These are phyloP conservation scores for Coemansia sp. DNA, from an alignment of 192 early-diverging fungal genomes.

Conservation along the genomic window DNA sequence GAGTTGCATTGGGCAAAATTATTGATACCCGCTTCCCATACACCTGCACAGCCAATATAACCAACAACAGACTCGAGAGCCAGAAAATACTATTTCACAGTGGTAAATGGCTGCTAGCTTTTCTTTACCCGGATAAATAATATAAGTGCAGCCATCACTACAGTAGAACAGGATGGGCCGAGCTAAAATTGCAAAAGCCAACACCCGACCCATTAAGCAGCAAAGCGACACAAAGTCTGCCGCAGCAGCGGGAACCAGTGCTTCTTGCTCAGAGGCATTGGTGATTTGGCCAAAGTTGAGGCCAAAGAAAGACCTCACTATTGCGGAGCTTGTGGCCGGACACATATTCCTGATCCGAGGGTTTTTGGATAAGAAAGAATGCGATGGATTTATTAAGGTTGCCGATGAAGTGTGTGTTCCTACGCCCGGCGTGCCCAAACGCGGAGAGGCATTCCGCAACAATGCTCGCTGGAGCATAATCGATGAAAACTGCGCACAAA, in stretches of 20 bases:
- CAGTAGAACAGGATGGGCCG: slow-evolving; percentile 16
- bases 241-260: not conserved
- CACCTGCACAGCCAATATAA: too few species aligned
- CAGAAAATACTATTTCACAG: too few species aligned
- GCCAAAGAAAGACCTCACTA: slow-evolving; percentile 24
- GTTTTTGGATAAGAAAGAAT: slow-evolving; percentile 31
- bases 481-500: slow-evolving; percentile 48
- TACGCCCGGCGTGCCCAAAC: slow-evolving; percentile 44
- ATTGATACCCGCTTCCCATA: too few species aligned
- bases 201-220: not conserved
- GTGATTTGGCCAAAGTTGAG: slow-evolving; percentile 39
- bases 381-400: slow-evolving; percentile 42
- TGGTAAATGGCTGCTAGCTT: too few species aligned
- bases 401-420: slow-evolving; percentile 38
- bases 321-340: slow-evolving; percentile 34
- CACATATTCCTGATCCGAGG: slow-evolving; percentile 35
- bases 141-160: too few species aligned
- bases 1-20: too few species aligned
- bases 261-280: not conserved
- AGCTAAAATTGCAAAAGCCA: slow-evolving; percentile 11
- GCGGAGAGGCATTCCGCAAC: slow-evolving; percentile 61
- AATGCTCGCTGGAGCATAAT: slow-evolving; percentile 57
- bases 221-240: not conserved
- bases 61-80: too few species aligned
- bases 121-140: too few species aligned